Percentiles rank a stretch among this genome's conserved stretches.
These are phyloP conservation scores for Yamadazyma phyllophila DNA, from an alignment of 805 yeast species.

Conservation along the genomic window DNA sequence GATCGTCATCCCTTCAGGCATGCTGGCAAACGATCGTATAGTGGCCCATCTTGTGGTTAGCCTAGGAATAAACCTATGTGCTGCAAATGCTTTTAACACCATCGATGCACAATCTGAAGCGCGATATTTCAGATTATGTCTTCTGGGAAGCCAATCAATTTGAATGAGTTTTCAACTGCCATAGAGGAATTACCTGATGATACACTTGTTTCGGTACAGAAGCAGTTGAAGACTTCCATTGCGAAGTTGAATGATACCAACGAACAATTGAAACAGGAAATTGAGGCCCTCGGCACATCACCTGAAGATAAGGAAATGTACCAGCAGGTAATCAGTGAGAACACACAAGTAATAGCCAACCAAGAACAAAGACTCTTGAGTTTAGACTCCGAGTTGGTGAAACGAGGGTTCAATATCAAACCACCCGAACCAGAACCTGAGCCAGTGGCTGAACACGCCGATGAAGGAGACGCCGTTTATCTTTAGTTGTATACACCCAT, in stretches of 20 bases:
- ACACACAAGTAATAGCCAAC: constrained; percentile 50
- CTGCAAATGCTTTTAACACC: neutral
- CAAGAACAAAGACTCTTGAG: constrained; percentile 47
- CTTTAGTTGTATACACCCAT: constrained; percentile 9
- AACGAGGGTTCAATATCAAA: constrained; percentile 31
- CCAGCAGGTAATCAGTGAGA: constrained; percentile 56
- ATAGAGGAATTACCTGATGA: constrained; percentile 53
- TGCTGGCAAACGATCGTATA: too few species aligned
- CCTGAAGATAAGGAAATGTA: constrained; percentile 49
- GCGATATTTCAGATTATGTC: constrained; percentile 19
- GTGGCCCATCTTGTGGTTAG: too few species aligned
- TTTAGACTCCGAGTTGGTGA: constrained; percentile 46
- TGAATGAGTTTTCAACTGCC: constrained; percentile 49
- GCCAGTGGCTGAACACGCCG: neutral
- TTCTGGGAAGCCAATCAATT: constrained; percentile 21
- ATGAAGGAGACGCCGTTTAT: constrained; percentile 18
- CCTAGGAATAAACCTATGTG: too few species aligned
- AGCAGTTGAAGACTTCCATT: constrained; percentile 38
- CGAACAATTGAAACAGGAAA: constrained; percentile 41
- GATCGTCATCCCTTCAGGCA: constrained; percentile 1
- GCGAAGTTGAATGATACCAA: constrained; percentile 53
- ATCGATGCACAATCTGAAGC: neutral
- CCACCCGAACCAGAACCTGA: neutral
- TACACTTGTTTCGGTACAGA: constrained; percentile 16
- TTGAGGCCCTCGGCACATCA: constrained; percentile 20